Evolutionary conservation across 1,284 basidiomycete genomes (phyloP).

Genomic region (Leccinum pachyderme): DNA sequence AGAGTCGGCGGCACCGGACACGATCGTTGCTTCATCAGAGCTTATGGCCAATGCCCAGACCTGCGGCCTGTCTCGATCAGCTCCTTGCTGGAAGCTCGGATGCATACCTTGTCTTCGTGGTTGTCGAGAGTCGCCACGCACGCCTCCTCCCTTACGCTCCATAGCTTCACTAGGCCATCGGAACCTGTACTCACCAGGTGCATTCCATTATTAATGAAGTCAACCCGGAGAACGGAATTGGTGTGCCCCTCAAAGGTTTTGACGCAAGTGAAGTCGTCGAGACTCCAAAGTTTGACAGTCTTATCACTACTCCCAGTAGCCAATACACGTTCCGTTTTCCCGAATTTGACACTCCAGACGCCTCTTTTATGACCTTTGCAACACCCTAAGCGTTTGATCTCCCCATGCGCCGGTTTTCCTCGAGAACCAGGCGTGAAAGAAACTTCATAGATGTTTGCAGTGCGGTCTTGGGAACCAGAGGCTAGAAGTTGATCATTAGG

Average conservation of each 20-base stretch:
- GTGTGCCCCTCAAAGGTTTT: conserved; percentile 98
- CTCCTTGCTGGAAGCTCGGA: not conserved
- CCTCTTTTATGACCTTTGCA: conserved; percentile 97
- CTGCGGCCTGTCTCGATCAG: conserved; percentile 39
- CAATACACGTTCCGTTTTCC: conserved; percentile 78
- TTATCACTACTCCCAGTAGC: conserved; percentile 95
- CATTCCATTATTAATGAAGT: conserved; percentile 82
- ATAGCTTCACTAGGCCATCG: conserved; percentile 94
- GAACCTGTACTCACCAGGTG: conserved; percentile 89
- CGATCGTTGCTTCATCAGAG: conserved; percentile 73
- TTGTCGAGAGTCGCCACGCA: conserved; percentile 90
- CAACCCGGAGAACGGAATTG: conserved; percentile 92
- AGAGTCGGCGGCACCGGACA: conserved; percentile 94
- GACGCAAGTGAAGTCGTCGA: conserved; percentile 88
- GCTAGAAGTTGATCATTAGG: conserved; percentile 89
- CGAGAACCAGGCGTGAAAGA: conserved; percentile 48
- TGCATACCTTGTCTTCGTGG: conserved; percentile 88
- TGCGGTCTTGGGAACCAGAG: conserved; percentile 95
- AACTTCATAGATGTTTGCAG: conserved; percentile 88
- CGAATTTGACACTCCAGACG: conserved; percentile 93
- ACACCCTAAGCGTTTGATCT: conserved; percentile 78
- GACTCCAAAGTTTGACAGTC: conserved; percentile 90
- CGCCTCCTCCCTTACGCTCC: conserved; percentile 89
- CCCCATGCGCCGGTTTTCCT: conserved; percentile 52
- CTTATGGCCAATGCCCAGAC: conserved; percentile 91